Evolutionary conservation across 305 asterid species (phyloP).

Genomic region (Ajuga reptans): DNA sequence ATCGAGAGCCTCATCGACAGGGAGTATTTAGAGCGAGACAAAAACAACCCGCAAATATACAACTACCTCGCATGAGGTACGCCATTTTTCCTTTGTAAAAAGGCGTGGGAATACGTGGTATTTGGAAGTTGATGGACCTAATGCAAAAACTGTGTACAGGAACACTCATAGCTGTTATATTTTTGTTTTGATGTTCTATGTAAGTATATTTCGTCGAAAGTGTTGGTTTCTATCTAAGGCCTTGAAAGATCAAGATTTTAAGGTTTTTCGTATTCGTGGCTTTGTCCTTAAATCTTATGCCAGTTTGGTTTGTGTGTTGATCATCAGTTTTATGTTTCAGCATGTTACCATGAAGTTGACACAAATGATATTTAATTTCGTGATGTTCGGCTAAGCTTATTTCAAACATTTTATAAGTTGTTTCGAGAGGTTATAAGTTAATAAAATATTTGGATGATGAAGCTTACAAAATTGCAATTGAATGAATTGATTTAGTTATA

Average conservation of each 20-base stretch:
- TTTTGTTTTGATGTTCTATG: conserved; percentile 31
- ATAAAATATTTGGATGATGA: too few relatives aligned
- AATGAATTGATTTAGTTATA: too few relatives aligned
- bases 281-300: too few relatives aligned
- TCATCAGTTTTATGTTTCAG: not conserved
- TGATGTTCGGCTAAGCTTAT: too few relatives aligned
- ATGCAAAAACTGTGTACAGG: conserved; percentile 50
- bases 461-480: too few relatives aligned
- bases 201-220: conserved; percentile 21
- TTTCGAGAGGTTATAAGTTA: too few relatives aligned
- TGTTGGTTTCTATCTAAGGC: conserved; percentile 12
- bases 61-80: conserved; percentile 68
- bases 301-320: not conserved
- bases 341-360: too few relatives aligned
- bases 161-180: conserved; percentile 27
- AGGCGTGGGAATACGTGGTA: conserved; percentile 22
- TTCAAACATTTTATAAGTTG: too few relatives aligned
- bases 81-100: conserved; percentile 24
- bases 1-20: conserved; percentile 93
- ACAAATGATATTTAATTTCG: too few relatives aligned
- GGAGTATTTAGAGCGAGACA: conserved; percentile 88
- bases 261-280: too few relatives aligned
- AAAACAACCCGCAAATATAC: conserved; percentile 77
- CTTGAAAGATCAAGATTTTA: too few relatives aligned
- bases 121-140: conserved; percentile 15